These are phyloP conservation scores for Bromus sterilis DNA, from an alignment of 176 grass and related monocot genomes.

Conservation along the genomic window DNA sequence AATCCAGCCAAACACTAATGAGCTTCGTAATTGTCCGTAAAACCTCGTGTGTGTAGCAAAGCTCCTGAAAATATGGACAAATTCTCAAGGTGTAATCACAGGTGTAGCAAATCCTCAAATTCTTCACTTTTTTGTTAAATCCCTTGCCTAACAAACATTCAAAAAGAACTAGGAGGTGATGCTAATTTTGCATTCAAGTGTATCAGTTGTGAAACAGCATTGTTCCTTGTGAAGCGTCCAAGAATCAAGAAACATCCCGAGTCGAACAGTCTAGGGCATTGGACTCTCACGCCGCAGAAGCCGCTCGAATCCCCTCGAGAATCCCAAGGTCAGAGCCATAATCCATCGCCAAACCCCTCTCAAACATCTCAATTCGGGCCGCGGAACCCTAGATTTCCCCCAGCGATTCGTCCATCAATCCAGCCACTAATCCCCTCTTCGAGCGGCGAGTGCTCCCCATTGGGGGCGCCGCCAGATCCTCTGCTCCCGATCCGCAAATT, in stretches of 20 bases:
- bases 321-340: slow-evolving; percentile 1
- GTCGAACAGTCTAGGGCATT: neutral
- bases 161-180: no score
- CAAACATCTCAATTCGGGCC: slow-evolving; percentile 14
- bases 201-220: no score
- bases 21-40: no score
- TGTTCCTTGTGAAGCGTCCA: no score
- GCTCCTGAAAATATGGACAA: no score
- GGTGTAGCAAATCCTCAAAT: no score
- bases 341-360: slow-evolving; percentile 5
- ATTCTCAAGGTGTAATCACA: no score
- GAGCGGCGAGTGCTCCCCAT: neutral
- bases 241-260: neutral
- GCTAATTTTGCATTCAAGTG: no score
- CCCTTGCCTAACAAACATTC: no score
- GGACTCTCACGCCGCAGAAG: slow-evolving; percentile 6
- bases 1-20: no score
- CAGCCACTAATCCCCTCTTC: neutral
- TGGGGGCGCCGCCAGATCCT: neutral
- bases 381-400: neutral
- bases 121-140: no score
- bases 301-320: slow-evolving; percentile 34
- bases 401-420: neutral
- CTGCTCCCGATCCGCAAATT: neutral
- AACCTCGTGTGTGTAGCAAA: no score